Evolutionary conservation across 2,329 filamentous ascomycete genomes (phyloP), one percentile per base, ranked within the genome.

Genomic region (Aspergillus puulaauensis): DNA sequence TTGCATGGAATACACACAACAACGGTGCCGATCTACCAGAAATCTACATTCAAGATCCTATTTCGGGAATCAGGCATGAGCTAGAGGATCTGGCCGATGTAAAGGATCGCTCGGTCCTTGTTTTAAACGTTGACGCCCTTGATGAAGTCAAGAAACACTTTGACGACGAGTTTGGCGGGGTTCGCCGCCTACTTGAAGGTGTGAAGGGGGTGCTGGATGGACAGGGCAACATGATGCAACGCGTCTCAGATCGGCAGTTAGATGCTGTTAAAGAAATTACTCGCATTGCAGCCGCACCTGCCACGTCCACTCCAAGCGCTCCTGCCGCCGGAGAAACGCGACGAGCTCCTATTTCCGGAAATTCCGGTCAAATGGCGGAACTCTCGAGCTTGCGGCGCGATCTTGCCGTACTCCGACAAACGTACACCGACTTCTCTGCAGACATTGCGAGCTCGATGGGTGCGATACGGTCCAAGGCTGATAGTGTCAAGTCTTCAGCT

Each of bases 61-160:
- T 97, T 2, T 98, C 95, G 8, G 95, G 95, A 0, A 90, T 99
- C n/a, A 89, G 95, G 15, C 93, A 99, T 73, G 95, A 99, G 76
- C 79, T 99, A 23, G 95, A 99, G 73, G 95, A 99, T 70, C 80
- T 99, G 31, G 85, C 82, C 17, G 95, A 99, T 70, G 90, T 99
- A 68, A 97, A 96, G 75, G 95, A 99, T 72, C 86, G 93, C 31
- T 92, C 92, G 1, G 95, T 99, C 1, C 81, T 99, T n/a, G 96
- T 95, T 0, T 80, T 99, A 43, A 99, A 99, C 66, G 84, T 98
- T 1, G 95, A 99, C 70, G 85, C 89, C 15, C 82, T 99, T 4
- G 95, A 99, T 71, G 95, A 99, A 75, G 93, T 99, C 39, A 98
- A 98, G 77, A 87, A 88, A 49, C 95, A 98, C 70, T 92, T 99